Evolutionary conservation across 495 filamentous ascomycete genomes (phyloP).

Genomic region (Apodospora peruviana): DNA sequence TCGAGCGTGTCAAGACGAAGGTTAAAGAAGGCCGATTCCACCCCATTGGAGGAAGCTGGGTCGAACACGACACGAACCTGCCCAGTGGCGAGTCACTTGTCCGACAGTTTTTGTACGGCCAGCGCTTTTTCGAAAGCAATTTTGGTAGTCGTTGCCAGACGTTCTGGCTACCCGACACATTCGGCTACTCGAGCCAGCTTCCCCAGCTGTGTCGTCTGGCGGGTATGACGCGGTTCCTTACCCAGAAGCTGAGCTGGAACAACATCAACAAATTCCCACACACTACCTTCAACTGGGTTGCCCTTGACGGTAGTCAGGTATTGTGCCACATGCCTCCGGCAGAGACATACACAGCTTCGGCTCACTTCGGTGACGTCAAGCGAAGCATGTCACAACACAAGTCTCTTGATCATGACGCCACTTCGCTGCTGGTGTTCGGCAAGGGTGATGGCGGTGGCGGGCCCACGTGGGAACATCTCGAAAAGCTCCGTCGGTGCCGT

Average conservation of each 20-base stretch:
- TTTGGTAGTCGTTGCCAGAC: conserved; percentile 86
- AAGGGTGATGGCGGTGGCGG: conserved; percentile 96
- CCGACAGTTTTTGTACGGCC: conserved; percentile 92
- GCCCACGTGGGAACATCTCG: conserved; percentile 86
- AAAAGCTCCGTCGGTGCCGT: conserved; percentile 92
- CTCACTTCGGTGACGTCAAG: conserved; percentile 92
- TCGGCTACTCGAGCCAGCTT: conserved; percentile 91
- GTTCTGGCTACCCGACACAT: conserved; percentile 97
- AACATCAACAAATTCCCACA: conserved; percentile 99
- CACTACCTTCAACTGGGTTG: conserved; percentile 97
- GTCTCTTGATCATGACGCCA: conserved; percentile 83
- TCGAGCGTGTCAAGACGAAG: conserved; percentile 83
- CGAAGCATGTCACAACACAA: conserved; percentile 91
- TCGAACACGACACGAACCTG: conserved; percentile 97
- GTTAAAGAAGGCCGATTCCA: conserved; percentile 89
- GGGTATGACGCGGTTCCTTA: conserved; percentile 94
- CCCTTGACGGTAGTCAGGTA: conserved; percentile 90
- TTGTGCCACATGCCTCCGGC: conserved; percentile 94
- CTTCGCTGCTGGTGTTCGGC: conserved; percentile 85
- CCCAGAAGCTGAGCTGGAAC: conserved; percentile 89
- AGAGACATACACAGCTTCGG: conserved; percentile 91
- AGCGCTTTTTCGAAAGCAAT: conserved; percentile 87
- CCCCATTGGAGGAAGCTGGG: conserved; percentile 95
- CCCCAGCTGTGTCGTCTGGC: conserved; percentile 87
- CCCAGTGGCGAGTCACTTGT: conserved; percentile 91